Evolutionary conservation across 139 green algal species (phyloP), one percentile per base, ranked within the genome.

Genomic region (Chlamydomonas sp.): DNA sequence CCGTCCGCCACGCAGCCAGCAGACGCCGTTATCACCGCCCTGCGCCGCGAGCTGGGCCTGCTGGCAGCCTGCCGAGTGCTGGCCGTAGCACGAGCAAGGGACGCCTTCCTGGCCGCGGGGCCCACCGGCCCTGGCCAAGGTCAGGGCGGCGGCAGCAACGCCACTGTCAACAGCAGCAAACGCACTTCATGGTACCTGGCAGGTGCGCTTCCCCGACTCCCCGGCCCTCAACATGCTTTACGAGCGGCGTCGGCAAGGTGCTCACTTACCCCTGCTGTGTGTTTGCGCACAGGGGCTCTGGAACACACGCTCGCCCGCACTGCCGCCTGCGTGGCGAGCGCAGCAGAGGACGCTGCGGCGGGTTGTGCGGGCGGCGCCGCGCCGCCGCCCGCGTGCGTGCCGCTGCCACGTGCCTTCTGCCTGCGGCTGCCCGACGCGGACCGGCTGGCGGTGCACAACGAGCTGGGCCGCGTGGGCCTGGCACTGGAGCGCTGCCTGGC

Each of bases 361-460:
- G 31, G 31, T 49, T 49, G 31, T 49, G 57, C 16, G 4, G 67
- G 77, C 17, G n/a, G 20, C 67, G 69, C 78, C 7, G 61, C 31
- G 5, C 62, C 85, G 59, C 61, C 78, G 14, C 63, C 68, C 7
- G 4, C 73, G 10, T 4, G 4, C 61, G 61, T 78, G 68, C 64
- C 78, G 17, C 63, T 83, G 58, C n/a, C 69, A 31, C 63, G 72
- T 63, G 17, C n/a, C 74, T 69, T 71, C 49, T 18, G 10, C 4
- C 80, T 90, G 86, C 86, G 86, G 4, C 63, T 90, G 71, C 74
- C 79, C 60, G 80, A 90, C 76, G 68, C 87, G 1, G 87, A 90
- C 73, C 78, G 87, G 5, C 71, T 90, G 63, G 87, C 87, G 0
- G 58, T 90, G 0, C 80, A 88, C 87, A 90, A 90, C 75, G 87